Evolutionary conservation across 163 green algal species (phyloP), one percentile per base, ranked within the genome.

Genomic region (Scenedesmus sp.): DNA sequence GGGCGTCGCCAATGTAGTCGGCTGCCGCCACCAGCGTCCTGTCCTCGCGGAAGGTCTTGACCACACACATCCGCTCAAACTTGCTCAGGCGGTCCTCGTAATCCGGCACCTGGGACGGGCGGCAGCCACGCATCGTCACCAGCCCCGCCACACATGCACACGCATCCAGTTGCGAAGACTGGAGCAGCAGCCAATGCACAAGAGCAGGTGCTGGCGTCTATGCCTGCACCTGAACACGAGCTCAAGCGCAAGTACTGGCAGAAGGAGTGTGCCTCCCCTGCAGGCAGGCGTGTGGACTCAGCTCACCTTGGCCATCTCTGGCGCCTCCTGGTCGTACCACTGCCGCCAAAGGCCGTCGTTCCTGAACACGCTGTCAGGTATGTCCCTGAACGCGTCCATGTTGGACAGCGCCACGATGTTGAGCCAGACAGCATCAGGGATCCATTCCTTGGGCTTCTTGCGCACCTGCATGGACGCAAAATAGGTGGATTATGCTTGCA

Each of bases 291-390:
- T 49, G 35, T 43, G 40, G 7, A 92, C 73, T 65, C 89, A 30
- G 3, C 92, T 46, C 84, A 98, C 95, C 94, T 97, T 96, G 79
- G 95, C 93, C 70, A 94, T 93, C 93, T 99, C 97, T 35, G 97
- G 97, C 24, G 97, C 96, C 93, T 99, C 97, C 88, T 96, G 94
- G 91, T 99, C 97, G 86, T 98, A 99, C 98, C 98, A 99, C 92
- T 97, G 95, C 61, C 95, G 93, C 98, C 98, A 99, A 84, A 97
- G 93, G n/a, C 94, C 94, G 78, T 99, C 97, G 85, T 97, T 97
- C 30, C 96, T 91, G 87, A 96, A 96, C 70, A 99, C 94, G 18
- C 59, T 94, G 92, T 98, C 97, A 12, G 94, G 92, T 22, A 99
- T 94, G 93, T 99, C 97, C 10, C 94, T 88, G 94, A 99, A 98